phyloP scores from a whole-genome alignment of 768 basidiomycete genomes.

The Coprinopsis cinerea region DNA sequence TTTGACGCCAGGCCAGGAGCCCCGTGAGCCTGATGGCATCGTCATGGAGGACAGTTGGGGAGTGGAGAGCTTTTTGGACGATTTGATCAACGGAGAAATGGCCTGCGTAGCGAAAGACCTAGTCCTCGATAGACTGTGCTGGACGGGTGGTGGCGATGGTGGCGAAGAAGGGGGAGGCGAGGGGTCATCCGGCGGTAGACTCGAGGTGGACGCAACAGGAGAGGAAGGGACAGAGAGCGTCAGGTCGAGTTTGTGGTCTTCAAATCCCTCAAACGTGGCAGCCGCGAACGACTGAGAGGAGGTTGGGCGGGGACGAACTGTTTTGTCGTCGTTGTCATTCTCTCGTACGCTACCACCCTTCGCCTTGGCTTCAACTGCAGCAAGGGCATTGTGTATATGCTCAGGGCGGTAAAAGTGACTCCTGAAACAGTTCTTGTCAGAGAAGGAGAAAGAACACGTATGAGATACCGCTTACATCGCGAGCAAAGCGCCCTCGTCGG shows the following conservation, averaged over 20 bases:
- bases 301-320: conserved; percentile 13
- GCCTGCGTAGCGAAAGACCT: conserved; percentile 29
- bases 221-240: conserved; percentile 37
- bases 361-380: conserved; percentile 18
- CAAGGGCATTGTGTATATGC: conserved; percentile 21
- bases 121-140: conserved; percentile 28
- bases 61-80: conserved; percentile 18
- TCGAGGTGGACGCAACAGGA: conserved; percentile 30
- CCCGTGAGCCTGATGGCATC: conserved; percentile 24
- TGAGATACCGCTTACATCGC: neutral
- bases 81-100: conserved; percentile 16
- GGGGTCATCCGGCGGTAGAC: conserved; percentile 20
- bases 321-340: conserved; percentile 22
- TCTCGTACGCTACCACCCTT: conserved; percentile 13
- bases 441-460: neutral
- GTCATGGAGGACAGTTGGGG: conserved; percentile 19
- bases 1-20: conserved; percentile 36
- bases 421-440: conserved; percentile 16
- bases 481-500: neutral
- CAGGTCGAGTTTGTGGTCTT: conserved; percentile 42
- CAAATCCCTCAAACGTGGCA: conserved; percentile 35
- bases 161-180: conserved; percentile 26
- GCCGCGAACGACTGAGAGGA: conserved; percentile 15
- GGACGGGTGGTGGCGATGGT: conserved; percentile 23
- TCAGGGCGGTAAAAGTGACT: conserved; percentile 18